phyloP scores from a whole-genome alignment of 163 green algal species.

The Scenedesmus sp. region DNA sequence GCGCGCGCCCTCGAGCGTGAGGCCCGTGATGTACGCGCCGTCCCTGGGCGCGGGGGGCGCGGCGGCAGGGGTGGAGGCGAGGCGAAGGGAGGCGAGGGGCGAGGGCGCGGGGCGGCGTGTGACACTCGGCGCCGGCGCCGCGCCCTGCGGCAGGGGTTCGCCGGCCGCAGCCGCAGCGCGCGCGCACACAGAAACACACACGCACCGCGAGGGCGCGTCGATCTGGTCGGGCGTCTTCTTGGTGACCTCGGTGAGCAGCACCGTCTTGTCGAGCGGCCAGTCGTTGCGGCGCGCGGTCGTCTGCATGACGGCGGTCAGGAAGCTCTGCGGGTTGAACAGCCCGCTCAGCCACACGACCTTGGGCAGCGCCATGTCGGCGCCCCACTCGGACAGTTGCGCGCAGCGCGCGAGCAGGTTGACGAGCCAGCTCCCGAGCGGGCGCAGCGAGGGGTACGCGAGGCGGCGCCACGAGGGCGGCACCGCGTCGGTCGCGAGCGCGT shows the following conservation, averaged over 20 bases:
- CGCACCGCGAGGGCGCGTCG: conserved; percentile 64
- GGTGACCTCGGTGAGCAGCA: conserved; percentile 83
- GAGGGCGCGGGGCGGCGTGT: neutral
- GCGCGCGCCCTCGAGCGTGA: conserved; percentile 89
- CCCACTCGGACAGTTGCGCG: conserved; percentile 91
- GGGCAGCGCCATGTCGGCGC: conserved; percentile 78
- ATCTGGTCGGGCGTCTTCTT: conserved; percentile 81
- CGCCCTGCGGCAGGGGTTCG: neutral
- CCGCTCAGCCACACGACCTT: conserved; percentile 89
- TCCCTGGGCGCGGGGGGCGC: conserved; percentile 60
- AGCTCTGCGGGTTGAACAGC: conserved; percentile 96
- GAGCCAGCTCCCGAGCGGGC: conserved; percentile 86
- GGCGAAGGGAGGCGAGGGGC: no score
- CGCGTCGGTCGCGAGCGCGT: conserved; percentile 71
- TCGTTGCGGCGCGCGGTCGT: conserved; percentile 90
- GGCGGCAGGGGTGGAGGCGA: no score
- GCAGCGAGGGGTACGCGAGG: conserved; percentile 84
- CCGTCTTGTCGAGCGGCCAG: conserved; percentile 92
- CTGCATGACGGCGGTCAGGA: conserved; percentile 96
- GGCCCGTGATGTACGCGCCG: conserved; percentile 89
- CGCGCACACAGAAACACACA: neutral
- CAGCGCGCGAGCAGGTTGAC: conserved; percentile 80
- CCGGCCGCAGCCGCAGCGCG: neutral
- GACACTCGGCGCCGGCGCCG: no score
- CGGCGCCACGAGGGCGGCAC: conserved; percentile 80